Conservation (phyloP, 2,329 filamentous ascomycete species). For the Fusarium devonianum region DNA sequence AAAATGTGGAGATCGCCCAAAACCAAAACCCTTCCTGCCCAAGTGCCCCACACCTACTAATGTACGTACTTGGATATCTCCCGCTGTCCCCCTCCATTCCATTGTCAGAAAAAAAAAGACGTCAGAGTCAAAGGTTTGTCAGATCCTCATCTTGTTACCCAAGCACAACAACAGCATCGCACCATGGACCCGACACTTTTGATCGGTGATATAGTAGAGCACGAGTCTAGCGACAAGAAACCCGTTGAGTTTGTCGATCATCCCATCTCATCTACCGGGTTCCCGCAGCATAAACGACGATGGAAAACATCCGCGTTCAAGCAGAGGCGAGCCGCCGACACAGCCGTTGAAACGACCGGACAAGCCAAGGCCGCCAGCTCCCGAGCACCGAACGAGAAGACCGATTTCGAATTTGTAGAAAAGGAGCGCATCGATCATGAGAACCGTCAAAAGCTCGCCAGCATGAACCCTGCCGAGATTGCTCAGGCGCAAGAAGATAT, state of each 20-base stretch:
- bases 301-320: slow-evolving; percentile 80
- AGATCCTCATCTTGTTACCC: slow-evolving; percentile 5
- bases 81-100: slow-evolving; percentile 22
- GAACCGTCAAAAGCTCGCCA: slow-evolving; percentile 74
- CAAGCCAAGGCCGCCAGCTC: background rate
- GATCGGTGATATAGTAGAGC: slow-evolving; percentile 82
- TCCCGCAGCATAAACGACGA: slow-evolving; percentile 88
- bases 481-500: slow-evolving; percentile 81
- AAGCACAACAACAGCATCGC: slow-evolving; percentile 6
- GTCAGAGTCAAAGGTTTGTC: slow-evolving; percentile 23
- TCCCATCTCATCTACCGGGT: slow-evolving; percentile 66
- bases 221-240: slow-evolving; percentile 64
- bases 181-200: slow-evolving; percentile 59
- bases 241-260: slow-evolving; percentile 66
- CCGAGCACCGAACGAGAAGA: background rate
- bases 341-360: slow-evolving; percentile 20
- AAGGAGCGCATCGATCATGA: slow-evolving; percentile 80
- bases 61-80: no score
- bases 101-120: slow-evolving; percentile 36
- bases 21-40: background rate
- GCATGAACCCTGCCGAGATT: slow-evolving; percentile 85
- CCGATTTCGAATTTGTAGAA: slow-evolving; percentile 61
- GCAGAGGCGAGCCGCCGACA: slow-evolving; percentile 53
- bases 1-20: slow-evolving; percentile 24
- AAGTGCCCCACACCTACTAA: slow-evolving; percentile 30